Percentiles rank a stretch among this genome's conserved stretches.
phyloP scores from a whole-genome alignment of 208 protist genomes.

The Leishmania martiniquensis region DNA sequence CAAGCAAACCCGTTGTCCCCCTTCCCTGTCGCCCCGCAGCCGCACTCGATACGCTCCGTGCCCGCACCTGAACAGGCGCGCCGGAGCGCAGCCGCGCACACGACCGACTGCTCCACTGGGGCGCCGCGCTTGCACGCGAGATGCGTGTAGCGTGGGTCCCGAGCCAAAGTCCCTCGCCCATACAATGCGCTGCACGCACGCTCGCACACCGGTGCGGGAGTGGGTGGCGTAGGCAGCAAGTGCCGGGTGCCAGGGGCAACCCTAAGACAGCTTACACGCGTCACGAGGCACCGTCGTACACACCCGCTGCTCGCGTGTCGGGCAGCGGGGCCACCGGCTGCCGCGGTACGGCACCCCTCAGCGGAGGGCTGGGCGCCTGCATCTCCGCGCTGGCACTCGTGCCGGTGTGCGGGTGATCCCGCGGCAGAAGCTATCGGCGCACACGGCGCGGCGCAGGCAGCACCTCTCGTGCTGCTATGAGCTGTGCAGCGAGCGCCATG shows the following conservation, averaged over 20 bases:
- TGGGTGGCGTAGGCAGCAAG: conserved; percentile 44
- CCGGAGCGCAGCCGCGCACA: conserved; percentile 23
- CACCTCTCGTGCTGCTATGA: conserved; percentile 9
- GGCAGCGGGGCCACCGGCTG: conserved; percentile 30
- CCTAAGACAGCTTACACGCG: conserved; percentile 12
- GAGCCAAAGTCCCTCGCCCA: conserved; percentile 76
- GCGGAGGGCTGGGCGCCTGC: conserved; percentile 23
- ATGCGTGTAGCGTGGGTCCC: conserved; percentile 43
- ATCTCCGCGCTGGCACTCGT: conserved; percentile 27
- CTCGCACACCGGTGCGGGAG: background rate
- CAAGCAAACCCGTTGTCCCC: conserved; percentile 62
- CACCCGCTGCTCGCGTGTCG: conserved; percentile 30
- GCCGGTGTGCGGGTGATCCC: conserved; percentile 32
- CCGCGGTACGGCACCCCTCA: conserved; percentile 28
- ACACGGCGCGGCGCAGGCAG: conserved; percentile 8
- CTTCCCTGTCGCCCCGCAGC: conserved; percentile 23
- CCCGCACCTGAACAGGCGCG: background rate
- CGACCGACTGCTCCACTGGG: conserved; percentile 31
- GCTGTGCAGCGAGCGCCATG: conserved; percentile 10
- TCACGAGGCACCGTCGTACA: conserved; percentile 39
- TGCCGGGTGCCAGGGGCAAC: conserved; percentile 53
- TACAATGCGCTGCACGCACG: conserved; percentile 16
- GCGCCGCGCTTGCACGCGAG: conserved; percentile 20
- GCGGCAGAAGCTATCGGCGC: conserved; percentile 27
- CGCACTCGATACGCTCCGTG: conserved; percentile 13